A percentile compares a stretch with the other conserved stretches of the same genome.
These are phyloP conservation scores for Linum trigynum DNA, from an alignment of 345 rosid genomes.

Conservation along the genomic window DNA sequence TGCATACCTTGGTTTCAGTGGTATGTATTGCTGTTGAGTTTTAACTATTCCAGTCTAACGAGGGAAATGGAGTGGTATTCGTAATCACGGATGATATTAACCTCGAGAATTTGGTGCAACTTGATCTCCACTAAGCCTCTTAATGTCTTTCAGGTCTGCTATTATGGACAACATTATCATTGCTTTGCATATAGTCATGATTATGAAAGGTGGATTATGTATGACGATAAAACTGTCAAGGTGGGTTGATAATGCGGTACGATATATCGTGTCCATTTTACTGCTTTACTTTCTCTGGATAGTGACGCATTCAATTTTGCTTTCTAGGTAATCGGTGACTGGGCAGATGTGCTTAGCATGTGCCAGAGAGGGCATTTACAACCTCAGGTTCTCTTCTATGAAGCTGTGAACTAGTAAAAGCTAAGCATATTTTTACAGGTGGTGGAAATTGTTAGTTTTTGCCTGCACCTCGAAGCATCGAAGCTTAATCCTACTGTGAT, in stretches of 20 bases:
- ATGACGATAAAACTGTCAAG: conserved; percentile 91
- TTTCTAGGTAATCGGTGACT: conserved; percentile 71
- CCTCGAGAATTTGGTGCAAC: background rate
- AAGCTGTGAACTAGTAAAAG: conserved; percentile 41
- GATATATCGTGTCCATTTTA: background rate
- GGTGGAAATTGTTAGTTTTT: conserved; percentile 17
- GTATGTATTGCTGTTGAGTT: conserved; percentile 28
- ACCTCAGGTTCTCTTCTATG: conserved; percentile 92
- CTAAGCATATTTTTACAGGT: background rate
- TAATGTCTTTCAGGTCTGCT: conserved; percentile 64
- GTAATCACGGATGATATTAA: too few relatives aligned
- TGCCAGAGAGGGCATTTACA: conserved; percentile 89
- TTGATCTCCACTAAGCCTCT: background rate
- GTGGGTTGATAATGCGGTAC: conserved; percentile 27
- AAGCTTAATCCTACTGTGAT: background rate
- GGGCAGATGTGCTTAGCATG: conserved; percentile 72
- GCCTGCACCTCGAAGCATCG: conserved; percentile 7
- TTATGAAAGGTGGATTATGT: conserved; percentile 74
- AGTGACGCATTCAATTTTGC: conserved; percentile 6
- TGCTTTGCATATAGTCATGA: conserved; percentile 86
- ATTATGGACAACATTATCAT: conserved; percentile 96
- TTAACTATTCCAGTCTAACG: too few relatives aligned
- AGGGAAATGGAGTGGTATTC: too few relatives aligned
- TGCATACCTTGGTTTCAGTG: conserved; percentile 74
- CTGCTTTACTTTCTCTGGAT: conserved; percentile 2